Base-by-base conservation (phyloP, 306 rosid genomes). In the Inga laurina region DNA sequence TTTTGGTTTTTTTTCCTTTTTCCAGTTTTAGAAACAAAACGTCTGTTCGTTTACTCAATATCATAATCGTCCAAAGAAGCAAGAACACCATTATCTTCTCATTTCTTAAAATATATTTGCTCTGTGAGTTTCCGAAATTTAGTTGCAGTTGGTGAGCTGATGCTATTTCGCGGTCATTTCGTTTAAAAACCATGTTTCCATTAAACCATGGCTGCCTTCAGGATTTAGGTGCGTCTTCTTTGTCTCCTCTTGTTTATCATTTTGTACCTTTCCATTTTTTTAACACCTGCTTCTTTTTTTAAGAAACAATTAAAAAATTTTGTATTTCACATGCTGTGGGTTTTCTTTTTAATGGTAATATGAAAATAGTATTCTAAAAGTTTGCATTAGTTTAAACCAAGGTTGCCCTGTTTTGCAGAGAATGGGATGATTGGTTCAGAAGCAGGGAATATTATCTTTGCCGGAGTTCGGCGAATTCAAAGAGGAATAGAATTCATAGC, bases 61-160 rank as follows among this genome's bases (percentile, higher is more conserved):
- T 44, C 56, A 72, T 45, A 37, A 72, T 45, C 76, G 59, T 46
- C 59, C 64, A 21, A 57, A 21, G 27, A 57, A 57, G 30, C 39
- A 13, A 44, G n/a, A 46, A 46, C 39, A 0, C 37, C 56, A 43
- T 46, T 2, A 2, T 72, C 3, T 27, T 72, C 34, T 22, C 2
- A 27, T 22, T 72, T 72, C 76, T 72, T 34, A 16, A 45, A 72
- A 46, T 27, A 46, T 15, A 75, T 22, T 13, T 64, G 27, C 75
- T 78, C 30, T 70, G 87, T 80, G 84, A 74, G 72, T 13, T 75
- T 22, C 39, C 4, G 75, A 44, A 57, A 79, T 80, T 76, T 64
- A 82, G 90, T 86, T 86, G 88, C 85, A 87, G 91, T 91, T 71
- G 97, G 91, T 91, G 66, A 52, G 80, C 71, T 76, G 74, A 87